Evolutionary conservation across 2,329 filamentous ascomycete genomes (phyloP), one percentile per base, ranked within the genome.

Genomic region (Cadophora luteo-olivacea): DNA sequence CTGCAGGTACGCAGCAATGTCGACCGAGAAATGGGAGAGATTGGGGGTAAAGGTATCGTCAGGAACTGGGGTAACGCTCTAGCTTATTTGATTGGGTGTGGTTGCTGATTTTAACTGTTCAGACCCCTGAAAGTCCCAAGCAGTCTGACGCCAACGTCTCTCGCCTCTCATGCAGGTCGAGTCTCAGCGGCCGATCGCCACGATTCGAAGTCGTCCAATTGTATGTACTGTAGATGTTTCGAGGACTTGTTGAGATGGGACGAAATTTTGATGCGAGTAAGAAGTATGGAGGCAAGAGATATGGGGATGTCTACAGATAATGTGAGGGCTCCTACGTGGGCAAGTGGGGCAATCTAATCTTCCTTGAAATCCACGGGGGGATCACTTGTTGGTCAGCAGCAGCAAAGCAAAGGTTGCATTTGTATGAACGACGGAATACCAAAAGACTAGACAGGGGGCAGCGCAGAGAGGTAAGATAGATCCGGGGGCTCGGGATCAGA

Each of bases 51-150:
- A 60, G 33, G 33, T 36, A 25, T 41, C 19, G 36, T 60, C 41
- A 52, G 54, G 41, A 38, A 48, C 57, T 49, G 33, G 57, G 45
- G 57, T 33, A 48, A 49, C 9, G 2, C 19, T 22, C 6, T n/a
- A 48, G 5, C 60, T 67, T 62, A 62, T 51, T 52, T 52, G 65
- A 67, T 67, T 63, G 51, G 65, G 36, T 25, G 36, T 55, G 33
- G 32, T 11, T 9, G 7, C 24, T 60, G 22, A 19, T 9, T 60
- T 38, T n/a, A 24, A 41, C 19, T 60, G 32, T 25, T 49, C 25
- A 29, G 51, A 57, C 63, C 63, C 63, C 63, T 65, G 63, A 65
- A 16, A 36, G 41, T 29, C 49, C 52, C 36, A 49, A 33, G 48
- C 64, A 45, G 11, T 9, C 22, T 41, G 57, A 55, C 52, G 52